A percentile compares a stretch with the other conserved stretches of the same genome.
phyloP scores from a whole-genome alignment of 306 rosid species.

The Trifolium pratense region DNA sequence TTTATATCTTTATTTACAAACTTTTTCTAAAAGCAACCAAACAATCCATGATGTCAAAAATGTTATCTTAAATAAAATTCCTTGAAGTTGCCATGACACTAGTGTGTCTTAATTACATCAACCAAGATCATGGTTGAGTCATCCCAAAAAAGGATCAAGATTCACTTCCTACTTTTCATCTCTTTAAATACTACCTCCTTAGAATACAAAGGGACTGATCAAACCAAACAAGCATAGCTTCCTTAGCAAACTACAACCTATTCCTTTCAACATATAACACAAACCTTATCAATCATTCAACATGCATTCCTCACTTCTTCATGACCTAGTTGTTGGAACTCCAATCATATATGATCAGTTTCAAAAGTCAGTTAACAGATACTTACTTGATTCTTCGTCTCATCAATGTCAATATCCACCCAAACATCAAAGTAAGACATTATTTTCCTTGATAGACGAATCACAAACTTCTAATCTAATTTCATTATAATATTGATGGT shows the following conservation, averaged over 20 bases:
- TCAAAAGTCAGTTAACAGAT: slow-evolving; percentile 42
- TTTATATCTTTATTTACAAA: background rate
- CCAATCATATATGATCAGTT: slow-evolving; percentile 41
- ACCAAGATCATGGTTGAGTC: slow-evolving; percentile 33
- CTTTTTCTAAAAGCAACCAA: slow-evolving; percentile 37
- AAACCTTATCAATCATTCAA: slow-evolving; percentile 4
- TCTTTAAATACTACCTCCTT: slow-evolving; percentile 36
- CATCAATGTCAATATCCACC: slow-evolving; percentile 37
- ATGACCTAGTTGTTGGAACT: slow-evolving; percentile 49
- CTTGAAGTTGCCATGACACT: slow-evolving; percentile 7
- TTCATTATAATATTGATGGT: background rate
- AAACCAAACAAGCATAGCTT: slow-evolving; percentile 9
- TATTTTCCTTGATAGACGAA: background rate
- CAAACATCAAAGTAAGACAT: slow-evolving; percentile 36
- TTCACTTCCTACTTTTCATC: slow-evolving; percentile 26
- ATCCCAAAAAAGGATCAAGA: slow-evolving; percentile 26
- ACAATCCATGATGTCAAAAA: slow-evolving; percentile 30
- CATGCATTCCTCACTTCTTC: slow-evolving; percentile 57
- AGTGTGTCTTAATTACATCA: slow-evolving; percentile 10
- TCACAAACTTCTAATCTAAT: background rate
- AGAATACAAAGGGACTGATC: slow-evolving; percentile 25
- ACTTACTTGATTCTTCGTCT: slow-evolving; percentile 41
- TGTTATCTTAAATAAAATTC: slow-evolving; percentile 31
- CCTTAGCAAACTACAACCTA: slow-evolving; percentile 6
- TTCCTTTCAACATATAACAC: slow-evolving; percentile 2